These are phyloP conservation scores for Alternaria atra DNA, from an alignment of 2,329 filamentous ascomycete species.

Conservation along the genomic window DNA sequence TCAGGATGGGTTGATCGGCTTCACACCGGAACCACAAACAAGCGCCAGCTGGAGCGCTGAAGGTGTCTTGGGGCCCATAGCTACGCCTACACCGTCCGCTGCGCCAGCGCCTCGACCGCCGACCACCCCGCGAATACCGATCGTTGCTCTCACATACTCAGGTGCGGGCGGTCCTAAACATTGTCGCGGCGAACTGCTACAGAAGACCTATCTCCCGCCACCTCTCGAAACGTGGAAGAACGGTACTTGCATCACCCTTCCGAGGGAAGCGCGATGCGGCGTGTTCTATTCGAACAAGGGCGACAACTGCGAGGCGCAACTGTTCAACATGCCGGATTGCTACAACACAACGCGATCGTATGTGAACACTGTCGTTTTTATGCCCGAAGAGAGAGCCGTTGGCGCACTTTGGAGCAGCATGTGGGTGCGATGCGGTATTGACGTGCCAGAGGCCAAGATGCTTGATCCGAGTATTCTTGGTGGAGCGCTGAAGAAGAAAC, in stretches of 20 bases:
- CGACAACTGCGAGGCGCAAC: constrained; percentile 47
- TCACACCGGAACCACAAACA: constrained; percentile 24
- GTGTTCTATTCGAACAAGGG: constrained; percentile 46
- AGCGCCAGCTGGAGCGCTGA: constrained; percentile 30
- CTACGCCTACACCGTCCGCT: constrained; percentile 22
- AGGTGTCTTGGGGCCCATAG: constrained; percentile 34
- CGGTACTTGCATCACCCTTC: constrained; percentile 45
- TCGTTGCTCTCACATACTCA: constrained; percentile 44
- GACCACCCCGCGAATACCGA: constrained; percentile 33
- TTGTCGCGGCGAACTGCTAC: constrained; percentile 44
- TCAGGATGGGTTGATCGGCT: constrained; percentile 37
- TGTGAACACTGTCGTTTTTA: constrained; percentile 48
- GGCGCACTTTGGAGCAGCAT: constrained; percentile 49
- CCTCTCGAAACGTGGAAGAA: constrained; percentile 39
- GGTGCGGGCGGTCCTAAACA: constrained; percentile 48
- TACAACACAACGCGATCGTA: constrained; percentile 39
- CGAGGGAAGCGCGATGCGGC: constrained; percentile 44
- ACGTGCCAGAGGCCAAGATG: constrained; percentile 39
- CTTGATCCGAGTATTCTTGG: constrained; percentile 42
- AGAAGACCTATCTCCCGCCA: constrained; percentile 35
- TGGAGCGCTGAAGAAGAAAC: constrained; percentile 40
- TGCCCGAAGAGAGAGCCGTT: constrained; percentile 46
- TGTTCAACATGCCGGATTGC: constrained; percentile 43
- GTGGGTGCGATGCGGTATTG: constrained; percentile 45
- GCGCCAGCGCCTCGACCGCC: constrained; percentile 19